These are phyloP conservation scores for Aspergillus sp. DNA, from an alignment of 2,329 filamentous ascomycete genomes.

Conservation along the genomic window DNA sequence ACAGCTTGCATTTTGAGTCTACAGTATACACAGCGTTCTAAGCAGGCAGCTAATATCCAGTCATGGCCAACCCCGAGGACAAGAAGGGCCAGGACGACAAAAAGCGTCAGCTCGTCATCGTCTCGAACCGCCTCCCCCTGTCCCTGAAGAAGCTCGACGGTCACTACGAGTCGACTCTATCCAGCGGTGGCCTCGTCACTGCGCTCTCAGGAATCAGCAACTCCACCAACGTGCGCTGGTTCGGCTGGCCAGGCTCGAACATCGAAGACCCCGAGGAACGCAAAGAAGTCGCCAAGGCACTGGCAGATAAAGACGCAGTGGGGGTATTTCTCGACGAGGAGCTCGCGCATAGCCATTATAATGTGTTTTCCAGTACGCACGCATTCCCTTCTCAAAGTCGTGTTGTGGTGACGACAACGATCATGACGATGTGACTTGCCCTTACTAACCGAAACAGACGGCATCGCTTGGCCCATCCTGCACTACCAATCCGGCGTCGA, in stretches of 20 bases:
- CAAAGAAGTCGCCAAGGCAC: constrained; percentile 64
- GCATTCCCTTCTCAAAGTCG: constrained; percentile 26
- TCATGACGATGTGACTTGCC: too few species aligned
- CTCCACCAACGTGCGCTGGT: constrained; percentile 89
- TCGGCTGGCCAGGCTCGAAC: constrained; percentile 90
- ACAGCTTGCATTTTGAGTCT: background rate
- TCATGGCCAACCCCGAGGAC: background rate
- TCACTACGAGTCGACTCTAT: constrained; percentile 81
- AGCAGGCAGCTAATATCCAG: background rate
- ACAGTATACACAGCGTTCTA: background rate
- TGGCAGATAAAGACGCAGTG: constrained; percentile 78
- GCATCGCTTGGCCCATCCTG: constrained; percentile 93
- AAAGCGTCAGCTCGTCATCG: constrained; percentile 57
- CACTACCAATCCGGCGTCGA: constrained; percentile 96
- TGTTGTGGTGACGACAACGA: background rate
- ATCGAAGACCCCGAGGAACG: constrained; percentile 73
- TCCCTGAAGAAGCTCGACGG: constrained; percentile 85
- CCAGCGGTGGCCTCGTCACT: constrained; percentile 87
- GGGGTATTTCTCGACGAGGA: constrained; percentile 87
- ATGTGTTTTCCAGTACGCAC: constrained; percentile 80
- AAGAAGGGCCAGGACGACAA: constrained; percentile 22
- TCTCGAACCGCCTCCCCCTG: constrained; percentile 89
- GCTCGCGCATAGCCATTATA: constrained; percentile 88
- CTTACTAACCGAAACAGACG: constrained; percentile 56
- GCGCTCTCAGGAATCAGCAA: constrained; percentile 85